These are phyloP conservation scores for Trypanosoma brucei DNA, from an alignment of 208 protist species.

Conservation along the genomic window DNA sequence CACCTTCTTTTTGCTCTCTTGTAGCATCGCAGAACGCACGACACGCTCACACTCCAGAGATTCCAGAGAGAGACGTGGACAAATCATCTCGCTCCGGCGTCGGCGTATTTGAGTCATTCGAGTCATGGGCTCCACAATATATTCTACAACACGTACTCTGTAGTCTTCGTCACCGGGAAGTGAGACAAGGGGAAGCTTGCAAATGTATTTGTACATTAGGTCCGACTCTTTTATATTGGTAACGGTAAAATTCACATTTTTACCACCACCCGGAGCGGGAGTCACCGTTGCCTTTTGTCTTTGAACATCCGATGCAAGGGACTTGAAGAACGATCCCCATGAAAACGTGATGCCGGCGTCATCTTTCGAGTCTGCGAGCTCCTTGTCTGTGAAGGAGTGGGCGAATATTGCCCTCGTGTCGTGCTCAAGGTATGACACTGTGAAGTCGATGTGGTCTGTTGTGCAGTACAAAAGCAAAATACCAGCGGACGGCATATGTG, in stretches of 20 bases:
- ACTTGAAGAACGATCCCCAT: constrained; percentile 87
- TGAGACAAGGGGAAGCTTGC: constrained; percentile 49
- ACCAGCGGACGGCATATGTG: constrained; percentile 15
- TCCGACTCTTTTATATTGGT: constrained; percentile 57
- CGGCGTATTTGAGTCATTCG: constrained; percentile 36
- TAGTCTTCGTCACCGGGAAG: constrained; percentile 23
- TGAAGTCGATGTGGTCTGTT: constrained; percentile 39
- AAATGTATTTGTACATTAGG: constrained; percentile 42
- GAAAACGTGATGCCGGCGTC: constrained; percentile 34
- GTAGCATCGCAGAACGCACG: constrained; percentile 28
- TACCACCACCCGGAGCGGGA: constrained; percentile 21
- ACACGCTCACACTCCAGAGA: constrained; percentile 39
- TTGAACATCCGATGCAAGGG: constrained; percentile 65
- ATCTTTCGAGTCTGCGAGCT: constrained; percentile 61
- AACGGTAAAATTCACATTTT: constrained; percentile 54
- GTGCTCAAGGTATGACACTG: constrained; percentile 62
- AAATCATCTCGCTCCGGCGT: not conserved
- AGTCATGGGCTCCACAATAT: constrained; percentile 59
- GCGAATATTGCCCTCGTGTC: constrained; percentile 51
- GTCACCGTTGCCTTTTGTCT: constrained; percentile 57
- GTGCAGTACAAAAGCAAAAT: constrained; percentile 69
- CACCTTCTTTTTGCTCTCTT: constrained; percentile 28
- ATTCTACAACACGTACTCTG: constrained; percentile 33
- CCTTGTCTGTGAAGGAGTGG: constrained; percentile 51
- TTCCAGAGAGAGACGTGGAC: not conserved